Evolutionary conservation across 75 land plant genomes (phyloP).

Genomic region (Sequoiadendron giganteum): DNA sequence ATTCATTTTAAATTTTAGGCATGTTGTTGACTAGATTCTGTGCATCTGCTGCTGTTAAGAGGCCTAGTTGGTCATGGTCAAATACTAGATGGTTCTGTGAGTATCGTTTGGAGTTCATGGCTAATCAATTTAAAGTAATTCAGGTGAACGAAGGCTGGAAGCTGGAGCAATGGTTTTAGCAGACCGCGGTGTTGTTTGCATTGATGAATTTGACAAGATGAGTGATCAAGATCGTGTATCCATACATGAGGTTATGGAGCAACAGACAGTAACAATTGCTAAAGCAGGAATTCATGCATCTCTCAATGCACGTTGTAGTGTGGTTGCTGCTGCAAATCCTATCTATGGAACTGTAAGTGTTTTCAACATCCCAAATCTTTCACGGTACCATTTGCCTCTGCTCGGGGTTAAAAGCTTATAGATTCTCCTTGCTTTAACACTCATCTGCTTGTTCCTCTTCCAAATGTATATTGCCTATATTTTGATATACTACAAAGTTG

Average conservation of each 20-base stretch:
- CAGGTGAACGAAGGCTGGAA: constrained; percentile 97
- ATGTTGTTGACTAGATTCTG: neutral
- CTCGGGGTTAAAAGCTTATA: neutral
- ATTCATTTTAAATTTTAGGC: neutral
- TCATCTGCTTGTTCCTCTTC: neutral
- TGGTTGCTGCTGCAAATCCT: constrained; percentile 99
- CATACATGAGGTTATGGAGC: constrained; percentile 99
- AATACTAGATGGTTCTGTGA: neutral
- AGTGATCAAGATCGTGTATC: constrained; percentile 98
- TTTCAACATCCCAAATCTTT: neutral
- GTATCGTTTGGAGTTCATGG: neutral
- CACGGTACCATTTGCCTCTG: neutral
- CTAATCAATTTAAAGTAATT: neutral
- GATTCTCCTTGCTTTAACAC: neutral
- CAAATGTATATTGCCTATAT: neutral
- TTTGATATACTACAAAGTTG: neutral
- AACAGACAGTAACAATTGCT: constrained; percentile 99
- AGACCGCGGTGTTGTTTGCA: constrained; percentile 96
- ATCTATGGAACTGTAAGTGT: constrained; percentile 96
- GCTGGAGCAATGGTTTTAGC: constrained; percentile 99
- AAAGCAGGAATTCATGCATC: constrained; percentile 99
- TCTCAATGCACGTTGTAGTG: constrained; percentile 98
- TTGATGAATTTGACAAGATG: constrained; percentile 99
- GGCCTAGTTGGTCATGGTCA: neutral
- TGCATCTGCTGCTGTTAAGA: neutral